These are phyloP conservation scores for Blastocystis hominis DNA, from an alignment of 352 stramenopile genomes.

Conservation along the genomic window DNA sequence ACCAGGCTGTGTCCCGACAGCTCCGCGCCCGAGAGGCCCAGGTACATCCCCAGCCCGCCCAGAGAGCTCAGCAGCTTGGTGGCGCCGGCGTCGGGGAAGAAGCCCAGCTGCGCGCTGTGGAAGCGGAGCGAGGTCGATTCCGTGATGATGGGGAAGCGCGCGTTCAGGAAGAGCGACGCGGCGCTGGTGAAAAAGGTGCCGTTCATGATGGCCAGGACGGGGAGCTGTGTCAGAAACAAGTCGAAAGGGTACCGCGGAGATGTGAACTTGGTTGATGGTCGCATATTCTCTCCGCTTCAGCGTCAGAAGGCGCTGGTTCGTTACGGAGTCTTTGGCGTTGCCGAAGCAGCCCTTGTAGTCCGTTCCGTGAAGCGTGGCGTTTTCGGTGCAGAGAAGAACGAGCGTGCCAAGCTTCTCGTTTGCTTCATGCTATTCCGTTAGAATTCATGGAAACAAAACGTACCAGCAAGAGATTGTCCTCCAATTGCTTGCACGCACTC, in stretches of 20 bases:
- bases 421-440: constrained; percentile 26
- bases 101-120: background rate
- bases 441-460: background rate
- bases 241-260: background rate
- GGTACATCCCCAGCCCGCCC: constrained; percentile 41
- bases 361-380: background rate
- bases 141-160: constrained; percentile 38
- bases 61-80: constrained; percentile 31
- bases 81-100: constrained; percentile 16
- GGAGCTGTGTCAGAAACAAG: background rate
- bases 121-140: background rate
- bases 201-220: constrained; percentile 10
- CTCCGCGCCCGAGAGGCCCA: background rate
- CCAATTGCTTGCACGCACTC: background rate
- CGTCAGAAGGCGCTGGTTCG: background rate
- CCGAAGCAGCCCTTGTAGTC: constrained; percentile 36
- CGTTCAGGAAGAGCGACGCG: background rate
- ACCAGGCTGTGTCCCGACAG: background rate
- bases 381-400: background rate
- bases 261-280: constrained; percentile 35
- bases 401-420: constrained; percentile 39
- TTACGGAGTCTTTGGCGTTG: background rate
- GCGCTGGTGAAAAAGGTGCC: background rate
- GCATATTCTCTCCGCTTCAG: constrained; percentile 30
- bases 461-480: background rate